Evolutionary conservation across 139 green algal species (phyloP), one percentile per base, ranked within the genome.

Genomic region (Haematococcus sp.): DNA sequence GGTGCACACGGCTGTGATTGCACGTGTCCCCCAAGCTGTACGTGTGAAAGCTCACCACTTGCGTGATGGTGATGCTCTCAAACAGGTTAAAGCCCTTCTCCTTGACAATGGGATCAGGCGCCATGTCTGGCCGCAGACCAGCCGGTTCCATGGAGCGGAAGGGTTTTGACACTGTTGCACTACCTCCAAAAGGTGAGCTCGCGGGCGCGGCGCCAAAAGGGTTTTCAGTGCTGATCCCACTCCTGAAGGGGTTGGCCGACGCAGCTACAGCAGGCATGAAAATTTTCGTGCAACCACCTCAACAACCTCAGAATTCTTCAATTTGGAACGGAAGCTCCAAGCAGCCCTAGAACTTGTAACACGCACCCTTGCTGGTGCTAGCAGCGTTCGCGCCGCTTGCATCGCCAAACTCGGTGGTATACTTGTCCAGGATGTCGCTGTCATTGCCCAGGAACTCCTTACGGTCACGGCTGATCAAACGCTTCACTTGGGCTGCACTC

Each of bases 41-140:
- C n/a, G n/a, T n/a, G n/a, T n/a, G n/a, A n/a, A n/a, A n/a, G n/a
- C 85, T 77, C 73, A 92, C 85, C 64, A 94, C 78, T 83, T 95
- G 91, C 4, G 79, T 90, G 1, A 92, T 28, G 1, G 87, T 92
- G 60, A 96, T 92, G 63, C 68, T 79, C 61, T 83, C 76, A 15
- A 89, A 16, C 23, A 87, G 63, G 60, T 74, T 81, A 32, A 81
- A 43, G 51, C 83, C 76, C 83, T 87, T 86, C 68, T 88, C 80
- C 86, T 88, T 86, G 5, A 83, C 44, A 22, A 91, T 76, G 0
- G 82, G 81, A 33, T 86, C 86, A 19, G 86, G 84, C n/a, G 81
- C 70, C 87, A 93, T 93, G 70, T 84, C 83, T 4, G 89, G 87
- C 5, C 78, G 84, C 51, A 95, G 73, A 9, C 88, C 84, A 1